These are phyloP conservation scores for Mortierella sp. DNA, from an alignment of 371 early-diverging fungal species.

Conservation along the genomic window DNA sequence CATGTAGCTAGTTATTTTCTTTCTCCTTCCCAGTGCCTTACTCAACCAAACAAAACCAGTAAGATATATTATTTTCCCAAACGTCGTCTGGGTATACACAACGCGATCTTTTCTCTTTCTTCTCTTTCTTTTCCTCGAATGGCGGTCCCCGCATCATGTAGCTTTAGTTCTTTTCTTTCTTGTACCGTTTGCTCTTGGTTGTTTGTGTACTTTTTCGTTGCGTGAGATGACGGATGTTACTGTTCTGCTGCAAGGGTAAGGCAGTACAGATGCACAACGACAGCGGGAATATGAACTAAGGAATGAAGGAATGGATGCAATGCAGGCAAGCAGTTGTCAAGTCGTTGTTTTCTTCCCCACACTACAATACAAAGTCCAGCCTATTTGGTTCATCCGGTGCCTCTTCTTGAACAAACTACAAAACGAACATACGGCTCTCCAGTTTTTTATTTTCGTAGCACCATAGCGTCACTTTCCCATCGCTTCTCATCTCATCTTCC, in stretches of 20 bases:
- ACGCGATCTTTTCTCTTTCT: background rate
- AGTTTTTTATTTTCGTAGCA: too few species aligned
- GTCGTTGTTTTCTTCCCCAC: background rate
- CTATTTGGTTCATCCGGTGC: conserved; percentile 3
- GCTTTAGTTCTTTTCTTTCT: background rate
- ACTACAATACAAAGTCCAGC: background rate
- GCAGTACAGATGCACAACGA: background rate
- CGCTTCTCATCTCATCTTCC: background rate
- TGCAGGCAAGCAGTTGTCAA: background rate
- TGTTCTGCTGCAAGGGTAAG: background rate
- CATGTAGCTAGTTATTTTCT: background rate
- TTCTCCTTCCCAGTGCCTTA: too few species aligned
- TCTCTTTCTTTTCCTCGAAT: background rate
- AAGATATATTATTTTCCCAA: background rate
- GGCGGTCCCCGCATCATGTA: background rate
- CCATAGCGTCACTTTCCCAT: background rate
- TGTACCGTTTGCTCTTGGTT: background rate
- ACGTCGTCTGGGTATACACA: conserved; percentile 8
- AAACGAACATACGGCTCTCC: too few species aligned
- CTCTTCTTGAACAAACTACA: too few species aligned
- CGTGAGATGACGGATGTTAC: background rate
- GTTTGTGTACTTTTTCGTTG: background rate
- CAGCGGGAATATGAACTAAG: too few species aligned
- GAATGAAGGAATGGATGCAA: background rate
- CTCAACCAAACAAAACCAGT: background rate